Evolutionary conservation across 1,284 basidiomycete species (phyloP).

Genomic region (Boletus mariae): DNA sequence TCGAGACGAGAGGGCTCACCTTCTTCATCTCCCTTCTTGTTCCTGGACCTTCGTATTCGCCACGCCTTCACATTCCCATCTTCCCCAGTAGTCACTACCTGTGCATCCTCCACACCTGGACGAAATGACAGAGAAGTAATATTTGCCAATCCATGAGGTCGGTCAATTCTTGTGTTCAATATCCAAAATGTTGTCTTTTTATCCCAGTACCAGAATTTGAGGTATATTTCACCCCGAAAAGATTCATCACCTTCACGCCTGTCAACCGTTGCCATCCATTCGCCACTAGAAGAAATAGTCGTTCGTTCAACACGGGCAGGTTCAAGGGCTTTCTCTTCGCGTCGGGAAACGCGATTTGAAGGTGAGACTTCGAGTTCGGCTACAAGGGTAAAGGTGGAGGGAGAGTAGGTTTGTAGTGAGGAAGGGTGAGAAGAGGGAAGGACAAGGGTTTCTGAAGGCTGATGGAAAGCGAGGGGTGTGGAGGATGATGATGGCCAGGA

Average conservation of each 20-base stretch:
- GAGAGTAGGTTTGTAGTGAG: conserved; percentile 88
- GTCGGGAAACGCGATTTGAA: conserved; percentile 86
- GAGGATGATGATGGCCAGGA: conserved; percentile 38
- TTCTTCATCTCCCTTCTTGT: conserved; percentile 46
- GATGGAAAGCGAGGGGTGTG: conserved; percentile 70
- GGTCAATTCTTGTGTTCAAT: conserved; percentile 87
- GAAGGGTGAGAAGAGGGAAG: conserved; percentile 94
- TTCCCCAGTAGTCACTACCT: conserved; percentile 62
- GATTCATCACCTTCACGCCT: conserved; percentile 63
- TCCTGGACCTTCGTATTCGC: conserved; percentile 48
- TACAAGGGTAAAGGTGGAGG: conserved; percentile 65
- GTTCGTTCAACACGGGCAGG: conserved; percentile 75
- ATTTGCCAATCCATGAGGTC: conserved; percentile 72
- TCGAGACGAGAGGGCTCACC: conserved; percentile 34
- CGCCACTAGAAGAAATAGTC: conserved; percentile 63
- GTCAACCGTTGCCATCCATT: conserved; percentile 95
- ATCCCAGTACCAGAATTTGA: conserved; percentile 93
- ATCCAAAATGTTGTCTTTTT: conserved; percentile 55
- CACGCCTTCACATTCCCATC: conserved; percentile 74
- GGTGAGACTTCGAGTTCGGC: conserved; percentile 92
- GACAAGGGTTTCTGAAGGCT: conserved; percentile 70
- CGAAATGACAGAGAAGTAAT: conserved; percentile 74
- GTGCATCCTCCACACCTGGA: conserved; percentile 37
- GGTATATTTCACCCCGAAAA: conserved; percentile 66
- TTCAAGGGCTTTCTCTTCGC: conserved; percentile 77